phyloP scores from a whole-genome alignment of 495 filamentous ascomycete genomes.

The Lindgomyces ingoldianus region DNA sequence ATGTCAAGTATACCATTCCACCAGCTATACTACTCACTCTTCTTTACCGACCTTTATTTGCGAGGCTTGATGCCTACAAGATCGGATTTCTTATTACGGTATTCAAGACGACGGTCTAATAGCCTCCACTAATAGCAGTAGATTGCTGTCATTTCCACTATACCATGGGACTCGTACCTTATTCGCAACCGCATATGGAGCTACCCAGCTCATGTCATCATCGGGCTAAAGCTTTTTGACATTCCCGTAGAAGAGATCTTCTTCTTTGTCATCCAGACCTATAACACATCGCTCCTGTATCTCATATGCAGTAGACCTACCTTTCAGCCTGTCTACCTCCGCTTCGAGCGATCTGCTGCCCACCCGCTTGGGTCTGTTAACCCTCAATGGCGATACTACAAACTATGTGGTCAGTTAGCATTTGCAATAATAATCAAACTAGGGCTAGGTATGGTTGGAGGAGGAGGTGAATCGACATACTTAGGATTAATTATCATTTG shows the following conservation, averaged over 20 bases:
- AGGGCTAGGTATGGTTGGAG: slow-evolving; percentile 48
- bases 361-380: slow-evolving; percentile 23
- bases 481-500: slow-evolving; percentile 67
- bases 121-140: slow-evolving; percentile 23
- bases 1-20: slow-evolving; percentile 69
- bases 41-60: slow-evolving; percentile 60
- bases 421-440: slow-evolving; percentile 45
- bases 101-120: slow-evolving; percentile 6
- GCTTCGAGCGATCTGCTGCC: slow-evolving; percentile 20
- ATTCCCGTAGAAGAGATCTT: slow-evolving; percentile 70
- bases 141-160: slow-evolving; percentile 62
- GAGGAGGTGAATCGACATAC: slow-evolving; percentile 56
- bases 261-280: slow-evolving; percentile 76
- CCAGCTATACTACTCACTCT: slow-evolving; percentile 58
- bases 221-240: slow-evolving; percentile 57
- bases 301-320: slow-evolving; percentile 62
- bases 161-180: slow-evolving; percentile 72
- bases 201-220: slow-evolving; percentile 61
- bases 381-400: slow-evolving; percentile 38
- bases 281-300: slow-evolving; percentile 66
- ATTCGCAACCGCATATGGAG: slow-evolving; percentile 65
- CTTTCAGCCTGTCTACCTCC: slow-evolving; percentile 59
- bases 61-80: slow-evolving; percentile 59
- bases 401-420: slow-evolving; percentile 48
- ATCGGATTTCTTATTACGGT: slow-evolving; percentile 56